phyloP scores from a whole-genome alignment of 495 filamentous ascomycete species.

The Xylaria flabelliformis region DNA sequence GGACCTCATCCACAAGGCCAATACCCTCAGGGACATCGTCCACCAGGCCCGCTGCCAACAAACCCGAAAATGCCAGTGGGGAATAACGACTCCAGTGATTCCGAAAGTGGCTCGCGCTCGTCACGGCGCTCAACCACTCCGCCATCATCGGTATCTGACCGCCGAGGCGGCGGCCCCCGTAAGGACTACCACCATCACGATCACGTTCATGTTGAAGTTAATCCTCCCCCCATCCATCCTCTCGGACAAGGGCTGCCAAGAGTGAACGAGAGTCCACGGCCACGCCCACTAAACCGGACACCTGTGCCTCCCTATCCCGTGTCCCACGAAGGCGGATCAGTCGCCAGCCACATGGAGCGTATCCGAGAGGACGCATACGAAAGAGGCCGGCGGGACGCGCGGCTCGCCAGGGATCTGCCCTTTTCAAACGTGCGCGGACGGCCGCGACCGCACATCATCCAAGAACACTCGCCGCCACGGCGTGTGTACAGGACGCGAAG shows the following conservation, averaged over 20 bases:
- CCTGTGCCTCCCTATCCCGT: background rate
- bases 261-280: background rate
- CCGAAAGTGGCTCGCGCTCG: constrained; percentile 1
- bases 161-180: background rate
- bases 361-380: constrained; percentile 31
- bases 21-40: background rate
- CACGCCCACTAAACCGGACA: background rate
- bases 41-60: background rate
- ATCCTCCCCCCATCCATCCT: background rate
- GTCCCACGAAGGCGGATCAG: background rate
- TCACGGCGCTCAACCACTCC: constrained; percentile 1
- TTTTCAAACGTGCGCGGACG: constrained; percentile 3
- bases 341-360: constrained; percentile 25
- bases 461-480: background rate
- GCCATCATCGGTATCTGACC: constrained; percentile 14
- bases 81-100: constrained; percentile 10
- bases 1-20: background rate
- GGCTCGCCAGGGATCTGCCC: constrained; percentile 26
- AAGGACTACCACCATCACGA: background rate
- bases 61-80: background rate
- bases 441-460: constrained; percentile 25
- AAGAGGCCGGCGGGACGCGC: constrained; percentile 24
- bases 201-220: background rate
- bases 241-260: background rate
- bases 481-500: background rate